phyloP scores from a whole-genome alignment of 2,329 filamentous ascomycete genomes.

The Pseudocercospora eumusae region DNA sequence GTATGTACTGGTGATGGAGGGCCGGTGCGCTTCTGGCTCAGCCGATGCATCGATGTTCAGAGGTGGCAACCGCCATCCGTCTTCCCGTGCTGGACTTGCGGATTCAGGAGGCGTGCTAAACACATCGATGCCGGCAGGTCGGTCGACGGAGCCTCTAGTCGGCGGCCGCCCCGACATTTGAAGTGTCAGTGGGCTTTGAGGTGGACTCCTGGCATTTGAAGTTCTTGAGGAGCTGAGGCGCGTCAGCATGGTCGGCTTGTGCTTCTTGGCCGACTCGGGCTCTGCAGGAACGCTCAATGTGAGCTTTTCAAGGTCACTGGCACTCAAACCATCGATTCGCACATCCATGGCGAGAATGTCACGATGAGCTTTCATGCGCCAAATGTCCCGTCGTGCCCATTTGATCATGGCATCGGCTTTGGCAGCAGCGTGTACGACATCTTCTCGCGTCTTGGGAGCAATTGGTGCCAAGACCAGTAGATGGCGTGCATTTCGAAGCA shows the following conservation, averaged over 20 bases:
- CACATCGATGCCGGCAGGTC: slow-evolving; percentile 43
- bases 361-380: slow-evolving; percentile 85
- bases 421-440: slow-evolving; percentile 80
- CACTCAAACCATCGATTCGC: slow-evolving; percentile 66
- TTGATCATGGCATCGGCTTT: slow-evolving; percentile 85
- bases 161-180: slow-evolving; percentile 26
- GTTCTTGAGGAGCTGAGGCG: slow-evolving; percentile 26
- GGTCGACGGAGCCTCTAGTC: slow-evolving; percentile 37
- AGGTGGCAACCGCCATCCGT: slow-evolving; percentile 39
- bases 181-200: slow-evolving; percentile 32
- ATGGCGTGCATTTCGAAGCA: slow-evolving; percentile 86
- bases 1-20: slow-evolving; percentile 39
- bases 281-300: slow-evolving; percentile 20
- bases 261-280: slow-evolving; percentile 31
- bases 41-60: slow-evolving; percentile 36
- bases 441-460: slow-evolving; percentile 83
- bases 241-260: slow-evolving; percentile 30
- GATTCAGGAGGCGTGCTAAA: slow-evolving; percentile 52
- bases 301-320: slow-evolving; percentile 29
- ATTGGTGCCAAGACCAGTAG: slow-evolving; percentile 86
- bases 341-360: slow-evolving; percentile 85
- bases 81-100: slow-evolving; percentile 30
- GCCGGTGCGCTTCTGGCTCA: slow-evolving; percentile 36
- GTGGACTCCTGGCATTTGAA: slow-evolving; percentile 27
- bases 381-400: slow-evolving; percentile 92